phyloP scores from a whole-genome alignment of 352 stramenopile genomes.

The Thalassiosira pacifica region DNA sequence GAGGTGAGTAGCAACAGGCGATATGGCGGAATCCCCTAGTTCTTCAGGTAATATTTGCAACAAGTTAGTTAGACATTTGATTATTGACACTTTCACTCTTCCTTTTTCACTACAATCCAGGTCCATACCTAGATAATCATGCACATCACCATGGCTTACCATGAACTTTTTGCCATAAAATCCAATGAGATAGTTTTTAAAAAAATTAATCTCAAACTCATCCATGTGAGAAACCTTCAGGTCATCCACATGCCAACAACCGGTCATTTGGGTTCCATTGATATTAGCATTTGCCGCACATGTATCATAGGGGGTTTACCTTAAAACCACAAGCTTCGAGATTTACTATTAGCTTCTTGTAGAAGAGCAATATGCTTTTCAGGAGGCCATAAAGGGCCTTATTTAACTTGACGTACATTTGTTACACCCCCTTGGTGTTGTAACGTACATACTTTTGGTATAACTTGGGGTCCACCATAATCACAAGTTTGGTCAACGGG shows the following conservation, averaged over 20 bases:
- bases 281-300: too few relatives aligned
- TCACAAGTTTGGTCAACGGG: neutral
- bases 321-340: too few relatives aligned
- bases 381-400: slow-evolving; percentile 18
- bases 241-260: slow-evolving; percentile 43
- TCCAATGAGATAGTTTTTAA: neutral
- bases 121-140: slow-evolving; percentile 42
- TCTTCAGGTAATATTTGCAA: too few relatives aligned
- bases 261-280: neutral
- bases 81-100: slow-evolving; percentile 41
- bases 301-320: too few relatives aligned
- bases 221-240: slow-evolving; percentile 60
- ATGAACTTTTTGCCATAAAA: slow-evolving; percentile 16
- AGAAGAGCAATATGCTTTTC: neutral
- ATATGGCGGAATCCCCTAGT: too few relatives aligned
- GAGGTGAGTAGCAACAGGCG: too few relatives aligned
- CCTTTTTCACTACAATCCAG: slow-evolving; percentile 32
- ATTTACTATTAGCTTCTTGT: slow-evolving; percentile 9
- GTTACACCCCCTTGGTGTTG: neutral
- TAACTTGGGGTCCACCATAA: neutral
- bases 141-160: slow-evolving; percentile 1
- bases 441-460: slow-evolving; percentile 10
- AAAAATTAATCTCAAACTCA: neutral
- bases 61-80: neutral
- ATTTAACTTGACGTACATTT: neutral